phyloP scores from a whole-genome alignment of 2,329 filamentous ascomycete species.

The Sclerotinia nivalis region DNA sequence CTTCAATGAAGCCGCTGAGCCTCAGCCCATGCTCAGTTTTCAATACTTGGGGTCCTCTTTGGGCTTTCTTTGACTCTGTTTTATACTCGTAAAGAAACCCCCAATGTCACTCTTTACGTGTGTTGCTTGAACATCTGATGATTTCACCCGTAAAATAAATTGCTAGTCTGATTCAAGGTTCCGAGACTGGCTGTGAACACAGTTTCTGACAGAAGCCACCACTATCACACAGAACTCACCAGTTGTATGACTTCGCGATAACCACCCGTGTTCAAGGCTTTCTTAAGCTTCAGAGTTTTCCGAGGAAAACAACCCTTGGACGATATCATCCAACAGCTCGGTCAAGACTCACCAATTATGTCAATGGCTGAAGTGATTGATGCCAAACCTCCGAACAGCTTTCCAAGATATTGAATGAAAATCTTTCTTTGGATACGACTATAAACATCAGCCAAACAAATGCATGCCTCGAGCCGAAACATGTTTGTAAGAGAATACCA shows the following conservation, averaged over 20 bases:
- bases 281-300: not conserved
- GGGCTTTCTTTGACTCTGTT: not conserved
- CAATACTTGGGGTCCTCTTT: not conserved
- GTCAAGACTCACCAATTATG: not conserved
- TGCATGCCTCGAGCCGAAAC: constrained; percentile 6
- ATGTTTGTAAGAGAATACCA: not conserved
- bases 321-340: not conserved
- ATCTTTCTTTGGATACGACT: constrained; percentile 16
- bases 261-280: not conserved
- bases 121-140: not conserved
- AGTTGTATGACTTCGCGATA: not conserved
- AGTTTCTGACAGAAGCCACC: not conserved
- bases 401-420: constrained; percentile 3
- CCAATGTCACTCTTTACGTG: not conserved
- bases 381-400: not conserved
- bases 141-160: not conserved
- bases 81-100: not conserved
- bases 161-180: not conserved
- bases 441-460: constrained; percentile 25
- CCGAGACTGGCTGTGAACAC: not conserved
- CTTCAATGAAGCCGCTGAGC: constrained; percentile 15
- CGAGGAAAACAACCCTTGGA: not conserved
- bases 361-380: not conserved
- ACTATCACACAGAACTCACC: not conserved
- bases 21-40: constrained; percentile 3